Base-by-base conservation (phyloP, 2,329 filamentous ascomycete species). In the Ceratocystis albifundus region DNA sequence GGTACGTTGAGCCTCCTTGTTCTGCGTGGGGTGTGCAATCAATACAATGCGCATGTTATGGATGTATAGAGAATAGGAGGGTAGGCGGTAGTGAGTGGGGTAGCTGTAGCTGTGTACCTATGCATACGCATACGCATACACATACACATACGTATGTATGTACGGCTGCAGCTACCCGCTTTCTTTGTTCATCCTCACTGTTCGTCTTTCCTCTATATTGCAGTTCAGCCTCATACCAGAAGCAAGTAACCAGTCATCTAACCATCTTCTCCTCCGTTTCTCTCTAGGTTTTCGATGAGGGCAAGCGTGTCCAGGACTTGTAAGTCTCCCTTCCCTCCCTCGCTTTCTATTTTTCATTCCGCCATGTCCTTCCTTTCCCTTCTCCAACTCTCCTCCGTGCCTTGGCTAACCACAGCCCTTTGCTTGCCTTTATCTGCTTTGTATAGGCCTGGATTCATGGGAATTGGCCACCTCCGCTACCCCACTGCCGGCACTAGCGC, bases 281-380 rank as follows among this genome's bases (percentile, higher is more conserved):
- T 96, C 71, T 95, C 66, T 88, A 86, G 74, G 90, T 96, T 71
- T 96, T 96, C 76, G 81, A 87, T 65, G 88, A 96, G 70, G 91
- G 90, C 70, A 82, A 84, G 68, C 83, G 88, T 61, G 61, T 66
- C 10, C 67, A 68, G 50, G 64, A 68, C 48, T 61, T 68, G 67
- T 68, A 64, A 68, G 67, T 53, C 30, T n/a, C n/a, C n/a, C n/a
- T n/a, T n/a, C n/a, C n/a, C n/a, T n/a, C n/a, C n/a, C n/a, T 20
- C n/a, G 10, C 28, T 17, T 25, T 65, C 48, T 41, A 41, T 41
- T 12, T 15, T 41, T 41, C 10, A 41, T 41, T 41, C 36, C 36
- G 36, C 48, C 69, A 80, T 92, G 50, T 20, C n/a, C 72, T 50
- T 65, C 75, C 53, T 73, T 64, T 25, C 48, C 7, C 72, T 50